A percentile compares a stretch with the other conserved stretches of the same genome.
These are phyloP conservation scores for Diaporthe destruens DNA, from an alignment of 2,329 filamentous ascomycete species.

Conservation along the genomic window DNA sequence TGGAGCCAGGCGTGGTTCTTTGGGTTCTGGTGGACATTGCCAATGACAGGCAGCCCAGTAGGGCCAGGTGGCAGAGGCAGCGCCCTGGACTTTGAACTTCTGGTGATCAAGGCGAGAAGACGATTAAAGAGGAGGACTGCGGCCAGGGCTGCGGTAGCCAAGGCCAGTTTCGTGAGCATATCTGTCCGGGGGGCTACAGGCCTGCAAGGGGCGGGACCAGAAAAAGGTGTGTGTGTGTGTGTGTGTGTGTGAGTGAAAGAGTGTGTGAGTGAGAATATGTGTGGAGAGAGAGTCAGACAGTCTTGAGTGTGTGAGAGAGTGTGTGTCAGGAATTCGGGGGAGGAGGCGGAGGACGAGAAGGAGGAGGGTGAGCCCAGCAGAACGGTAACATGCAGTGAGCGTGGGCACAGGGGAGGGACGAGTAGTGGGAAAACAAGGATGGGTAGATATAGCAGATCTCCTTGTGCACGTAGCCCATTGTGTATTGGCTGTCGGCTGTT, in stretches of 20 bases:
- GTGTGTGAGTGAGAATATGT: neutral
- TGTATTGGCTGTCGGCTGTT: conserved; percentile 17
- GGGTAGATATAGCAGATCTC: conserved; percentile 9
- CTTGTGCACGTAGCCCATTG: neutral
- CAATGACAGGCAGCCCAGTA: conserved; percentile 32
- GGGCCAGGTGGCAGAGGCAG: conserved; percentile 34
- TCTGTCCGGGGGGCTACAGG: conserved; percentile 8
- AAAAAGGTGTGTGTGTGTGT: neutral
- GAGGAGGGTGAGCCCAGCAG: conserved; percentile 14
- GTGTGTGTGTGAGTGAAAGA: neutral
- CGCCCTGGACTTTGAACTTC: neutral
- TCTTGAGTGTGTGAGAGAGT: neutral
- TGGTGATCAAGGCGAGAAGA: neutral
- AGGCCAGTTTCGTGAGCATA: conserved; percentile 28
- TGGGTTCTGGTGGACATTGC: conserved; percentile 31
- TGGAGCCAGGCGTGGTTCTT: conserved; percentile 20
- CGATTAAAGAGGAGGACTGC: conserved; percentile 28
- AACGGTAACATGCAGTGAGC: conserved; percentile 25
- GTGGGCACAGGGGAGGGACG: neutral
- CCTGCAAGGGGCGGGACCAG: conserved; percentile 16
- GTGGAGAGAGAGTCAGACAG: neutral
- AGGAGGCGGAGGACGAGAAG: neutral
- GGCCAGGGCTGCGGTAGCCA: conserved; percentile 13
- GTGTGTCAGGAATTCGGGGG: neutral
- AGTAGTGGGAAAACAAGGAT: conserved; percentile 12